Base-by-base conservation (phyloP, 176 grass and related monocot species). In the Oropetium thomaeum region DNA sequence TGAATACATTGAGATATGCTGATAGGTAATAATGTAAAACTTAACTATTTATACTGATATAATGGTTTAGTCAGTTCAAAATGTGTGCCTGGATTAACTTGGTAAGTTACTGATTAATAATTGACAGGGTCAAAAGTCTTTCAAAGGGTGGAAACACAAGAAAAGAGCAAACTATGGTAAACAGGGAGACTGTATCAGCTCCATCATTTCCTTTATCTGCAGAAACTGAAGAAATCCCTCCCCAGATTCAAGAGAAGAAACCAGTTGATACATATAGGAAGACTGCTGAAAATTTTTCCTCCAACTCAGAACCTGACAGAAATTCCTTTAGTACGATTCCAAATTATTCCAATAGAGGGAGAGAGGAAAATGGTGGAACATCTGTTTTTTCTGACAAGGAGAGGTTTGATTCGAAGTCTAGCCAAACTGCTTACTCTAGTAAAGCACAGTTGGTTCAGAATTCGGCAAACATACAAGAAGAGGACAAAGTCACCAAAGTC, bases 1-100 rank as follows among this genome's bases (percentile, higher is more conserved):
- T 99, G 55, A 99, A 99, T 75, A 99, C 96, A 14, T 87, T 99
- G 48, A 90, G 96, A 99, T 99, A 99, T 40, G 96, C 96, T 2
- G 96, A 99, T 61, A 95, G 96, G 96, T 99, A 92, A 49, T 33
- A 35, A 7, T 40, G 7, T 26, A 52, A 73, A 58, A 59, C 9
- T 5, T 5, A 63, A 58, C 29, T 64, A 59, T 22, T 65, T 5
- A 8, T 70, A 58, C 58, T 77, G 40, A 79, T 15, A 52, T 73
- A 12, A 10, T 2, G 40, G 32, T 77, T 42, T 3, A 43, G 58
- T 74, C 8, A 74, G 70, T 86, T 77, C 43, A 54, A 35, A 81
- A 65, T 61, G 32, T 13, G 20, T 31, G 5, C 28, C 4, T 78
- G 22, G 44, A 52, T 70, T 82, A 40, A 48, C 25, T 69, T 16